phyloP scores from a whole-genome alignment of 345 rosid species.

The Sapria himalayana region DNA sequence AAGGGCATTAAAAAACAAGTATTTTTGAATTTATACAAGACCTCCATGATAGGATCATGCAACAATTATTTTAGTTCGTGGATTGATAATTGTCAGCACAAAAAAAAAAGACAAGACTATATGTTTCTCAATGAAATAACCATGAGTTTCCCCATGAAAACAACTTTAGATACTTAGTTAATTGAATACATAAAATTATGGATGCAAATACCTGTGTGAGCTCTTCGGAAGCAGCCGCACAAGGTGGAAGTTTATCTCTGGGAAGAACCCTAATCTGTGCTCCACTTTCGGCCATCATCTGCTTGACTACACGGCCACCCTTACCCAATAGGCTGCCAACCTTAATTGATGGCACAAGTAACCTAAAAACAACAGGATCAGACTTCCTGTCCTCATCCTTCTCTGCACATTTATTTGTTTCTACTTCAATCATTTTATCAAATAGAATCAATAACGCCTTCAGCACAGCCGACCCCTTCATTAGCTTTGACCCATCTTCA shows the following conservation, averaged over 20 bases:
- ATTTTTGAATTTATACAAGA: too few relatives aligned
- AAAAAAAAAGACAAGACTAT: too few relatives aligned
- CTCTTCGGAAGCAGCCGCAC: conserved; percentile 34
- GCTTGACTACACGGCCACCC: conserved; percentile 45
- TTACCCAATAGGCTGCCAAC: conserved; percentile 49
- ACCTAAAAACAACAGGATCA: conserved; percentile 19
- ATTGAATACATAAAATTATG: too few relatives aligned
- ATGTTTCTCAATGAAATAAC: too few relatives aligned
- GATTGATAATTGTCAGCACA: too few relatives aligned
- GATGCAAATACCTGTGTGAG: conserved; percentile 49
- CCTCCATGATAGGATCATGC: too few relatives aligned
- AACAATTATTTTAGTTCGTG: too few relatives aligned
- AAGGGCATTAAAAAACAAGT: too few relatives aligned
- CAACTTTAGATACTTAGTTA: too few relatives aligned
- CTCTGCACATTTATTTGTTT: conserved; percentile 12
- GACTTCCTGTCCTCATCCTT: conserved; percentile 18
- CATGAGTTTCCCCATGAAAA: too few relatives aligned
- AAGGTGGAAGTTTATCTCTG: conserved; percentile 36
- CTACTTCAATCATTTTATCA: conserved; percentile 32
- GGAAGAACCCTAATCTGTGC: conserved; percentile 50
- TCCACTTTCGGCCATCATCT: conserved; percentile 39
- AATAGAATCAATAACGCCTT: conserved; percentile 36
- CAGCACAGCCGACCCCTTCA: conserved; percentile 25
- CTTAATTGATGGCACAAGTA: conserved; percentile 38
- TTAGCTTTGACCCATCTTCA: conserved; percentile 15